phyloP scores from a whole-genome alignment of 1,139 yeast genomes.

The Magnusiomyces tetraspermus region DNA sequence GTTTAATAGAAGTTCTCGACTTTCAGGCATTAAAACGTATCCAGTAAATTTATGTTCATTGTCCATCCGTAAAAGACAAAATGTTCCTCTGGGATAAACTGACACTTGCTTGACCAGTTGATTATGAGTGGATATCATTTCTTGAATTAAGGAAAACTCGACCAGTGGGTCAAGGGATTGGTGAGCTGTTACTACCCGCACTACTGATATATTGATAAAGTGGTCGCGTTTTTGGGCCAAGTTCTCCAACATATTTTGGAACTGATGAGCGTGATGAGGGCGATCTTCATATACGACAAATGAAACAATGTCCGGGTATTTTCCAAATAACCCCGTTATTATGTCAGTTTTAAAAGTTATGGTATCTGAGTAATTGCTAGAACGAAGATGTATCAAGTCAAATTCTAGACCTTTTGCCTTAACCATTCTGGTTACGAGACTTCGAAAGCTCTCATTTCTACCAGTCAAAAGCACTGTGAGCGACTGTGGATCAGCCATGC shows the following conservation, averaged over 20 bases:
- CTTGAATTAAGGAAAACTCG: conserved; percentile 28
- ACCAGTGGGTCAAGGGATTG: conserved; percentile 27
- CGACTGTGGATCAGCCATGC: conserved; percentile 30
- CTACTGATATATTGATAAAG: conserved; percentile 22
- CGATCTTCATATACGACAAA: conserved; percentile 39
- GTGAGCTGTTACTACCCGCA: conserved; percentile 25
- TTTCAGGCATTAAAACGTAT: conserved; percentile 2
- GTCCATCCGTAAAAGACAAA: background rate
- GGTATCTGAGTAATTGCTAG: conserved; percentile 23
- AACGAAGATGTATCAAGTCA: conserved; percentile 36
- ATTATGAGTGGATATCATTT: conserved; percentile 29
- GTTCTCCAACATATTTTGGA: conserved; percentile 29
- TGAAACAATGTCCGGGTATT: conserved; percentile 27
- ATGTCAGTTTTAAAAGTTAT: conserved; percentile 34
- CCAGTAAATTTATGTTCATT: conserved; percentile 1
- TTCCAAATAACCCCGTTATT: conserved; percentile 30
- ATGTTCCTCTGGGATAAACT: background rate
- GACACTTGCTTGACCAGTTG: conserved; percentile 9
- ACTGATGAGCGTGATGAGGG: conserved; percentile 31
- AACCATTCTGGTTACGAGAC: conserved; percentile 26
- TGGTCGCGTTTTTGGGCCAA: conserved; percentile 24
- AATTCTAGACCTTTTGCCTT: conserved; percentile 27
- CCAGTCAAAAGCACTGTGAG: conserved; percentile 39
- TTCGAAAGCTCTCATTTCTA: conserved; percentile 29
- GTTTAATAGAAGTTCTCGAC: conserved; percentile 1